Conservation (phyloP, 2,329 filamentous ascomycete genomes). For the Monilinia fructicola region DNA sequence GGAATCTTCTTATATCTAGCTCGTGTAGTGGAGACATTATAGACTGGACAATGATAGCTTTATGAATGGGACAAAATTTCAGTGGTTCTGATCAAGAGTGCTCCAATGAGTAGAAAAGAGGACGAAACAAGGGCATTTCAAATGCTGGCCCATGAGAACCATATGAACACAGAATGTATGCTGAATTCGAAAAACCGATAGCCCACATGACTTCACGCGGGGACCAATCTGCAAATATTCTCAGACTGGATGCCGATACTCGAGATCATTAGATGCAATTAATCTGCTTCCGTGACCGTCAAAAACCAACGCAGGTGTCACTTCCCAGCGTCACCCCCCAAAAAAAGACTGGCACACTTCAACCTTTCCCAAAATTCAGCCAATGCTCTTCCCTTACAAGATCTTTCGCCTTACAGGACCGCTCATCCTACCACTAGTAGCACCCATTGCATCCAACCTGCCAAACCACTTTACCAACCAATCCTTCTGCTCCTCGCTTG, state of each 20-base stretch:
- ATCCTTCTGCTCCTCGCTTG: constrained; percentile 2
- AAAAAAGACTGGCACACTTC: background rate
- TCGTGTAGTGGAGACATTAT: too few species aligned
- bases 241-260: background rate
- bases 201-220: background rate
- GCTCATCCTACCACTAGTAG: background rate
- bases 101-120: background rate
- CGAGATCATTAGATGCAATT: background rate
- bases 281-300: too few species aligned
- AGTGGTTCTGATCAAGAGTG: background rate
- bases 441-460: background rate
- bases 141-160: background rate
- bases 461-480: constrained; percentile 17
- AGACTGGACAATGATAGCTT: too few species aligned
- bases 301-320: background rate
- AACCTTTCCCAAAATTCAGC: background rate
- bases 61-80: too few species aligned
- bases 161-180: background rate
- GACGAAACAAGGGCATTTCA: background rate
- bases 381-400: background rate
- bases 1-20: too few species aligned
- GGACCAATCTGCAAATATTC: background rate
- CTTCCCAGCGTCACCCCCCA: too few species aligned
- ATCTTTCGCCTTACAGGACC: background rate
- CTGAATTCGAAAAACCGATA: background rate